Percentiles rank a stretch among this genome's conserved stretches.
phyloP scores from a whole-genome alignment of 139 green algal genomes.

The Eudorina sp. region DNA sequence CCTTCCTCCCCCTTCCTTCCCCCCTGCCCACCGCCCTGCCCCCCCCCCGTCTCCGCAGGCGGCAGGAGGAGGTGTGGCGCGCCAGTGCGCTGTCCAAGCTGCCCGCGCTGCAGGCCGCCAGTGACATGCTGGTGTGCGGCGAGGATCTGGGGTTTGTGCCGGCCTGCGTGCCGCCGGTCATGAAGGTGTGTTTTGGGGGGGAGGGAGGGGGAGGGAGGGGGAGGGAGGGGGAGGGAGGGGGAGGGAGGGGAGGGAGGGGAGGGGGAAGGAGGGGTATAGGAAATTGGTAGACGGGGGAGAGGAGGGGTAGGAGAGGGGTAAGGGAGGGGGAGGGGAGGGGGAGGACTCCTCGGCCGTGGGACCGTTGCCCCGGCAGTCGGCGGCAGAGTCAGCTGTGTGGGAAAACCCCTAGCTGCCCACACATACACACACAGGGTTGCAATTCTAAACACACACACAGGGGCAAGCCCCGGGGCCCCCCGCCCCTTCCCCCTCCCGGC shows the following conservation, averaged over 20 bases:
- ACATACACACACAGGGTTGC: too few species aligned
- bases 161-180: slow-evolving; percentile 90
- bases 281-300: background rate
- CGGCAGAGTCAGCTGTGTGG: too few species aligned
- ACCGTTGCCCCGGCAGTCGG: too few species aligned
- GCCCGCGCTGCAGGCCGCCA: slow-evolving; percentile 76
- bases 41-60: slow-evolving; percentile 3
- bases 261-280: background rate
- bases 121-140: slow-evolving; percentile 93
- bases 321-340: too few species aligned
- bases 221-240: background rate
- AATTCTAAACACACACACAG: too few species aligned
- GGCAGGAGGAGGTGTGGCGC: slow-evolving; percentile 86
- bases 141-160: slow-evolving; percentile 97
- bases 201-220: background rate
- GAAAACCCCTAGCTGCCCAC: too few species aligned
- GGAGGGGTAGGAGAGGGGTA: too few species aligned
- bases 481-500: too few species aligned
- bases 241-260: background rate
- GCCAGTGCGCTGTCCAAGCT: slow-evolving; percentile 85
- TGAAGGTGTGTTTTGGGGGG: slow-evolving; percentile 65
- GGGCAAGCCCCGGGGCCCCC: too few species aligned
- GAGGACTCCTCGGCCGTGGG: too few species aligned
- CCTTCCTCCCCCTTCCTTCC: background rate
- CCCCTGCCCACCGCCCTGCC: background rate